Base-by-base conservation (phyloP, 345 rosid genomes). In the Excoecaria agallocha region DNA sequence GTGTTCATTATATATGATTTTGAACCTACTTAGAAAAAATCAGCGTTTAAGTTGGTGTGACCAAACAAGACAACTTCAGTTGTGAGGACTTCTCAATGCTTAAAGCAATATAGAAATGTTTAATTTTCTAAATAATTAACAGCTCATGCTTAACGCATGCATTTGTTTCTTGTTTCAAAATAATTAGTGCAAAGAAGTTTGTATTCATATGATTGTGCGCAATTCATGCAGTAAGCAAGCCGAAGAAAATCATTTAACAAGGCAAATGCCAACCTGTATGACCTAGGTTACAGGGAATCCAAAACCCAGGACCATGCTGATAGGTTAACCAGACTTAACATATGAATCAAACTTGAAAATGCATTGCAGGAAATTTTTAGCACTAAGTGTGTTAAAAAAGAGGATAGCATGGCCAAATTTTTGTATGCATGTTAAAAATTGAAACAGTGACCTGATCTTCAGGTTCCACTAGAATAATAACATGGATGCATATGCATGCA, bases 401-500 rank as follows among this genome's bases (percentile, higher is more conserved):
- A 66, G n/a, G 30, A 49, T 67, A 24, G 7, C 8, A 49, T 50
- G 52, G 6, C 11, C 30, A 70, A 41, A n/a, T 70, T 50, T 8
- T 70, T 58, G 41, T 38, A 35, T 68, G 11, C n/a, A 70, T n/a
- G 20, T 57, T 6, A 57, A 20, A 57, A 22, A 70, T 24, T 12
- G 10, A 70, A 54, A 49, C 1, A 69, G 15, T 54, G 57, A 37
- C 24, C 37, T 15, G 59, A 70, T 25, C 35, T 37, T 73, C 30
- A 39, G 19, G 69, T n/a, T 63, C 17, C n/a, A 20, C 61, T 62
- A 3, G 35, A 37, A 38, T 19, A 37, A 37, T 20, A 35, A 57
- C 49, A 66, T 8, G 24, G 62, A 66, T 46, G 52, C 49, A 25
- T 22, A 74, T 15, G 12, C 6, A 56, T 56, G 56, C 66, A 74